Evolutionary conservation across 306 rosid genomes (phyloP).

Genomic region (apple (Malus domestica)): DNA sequence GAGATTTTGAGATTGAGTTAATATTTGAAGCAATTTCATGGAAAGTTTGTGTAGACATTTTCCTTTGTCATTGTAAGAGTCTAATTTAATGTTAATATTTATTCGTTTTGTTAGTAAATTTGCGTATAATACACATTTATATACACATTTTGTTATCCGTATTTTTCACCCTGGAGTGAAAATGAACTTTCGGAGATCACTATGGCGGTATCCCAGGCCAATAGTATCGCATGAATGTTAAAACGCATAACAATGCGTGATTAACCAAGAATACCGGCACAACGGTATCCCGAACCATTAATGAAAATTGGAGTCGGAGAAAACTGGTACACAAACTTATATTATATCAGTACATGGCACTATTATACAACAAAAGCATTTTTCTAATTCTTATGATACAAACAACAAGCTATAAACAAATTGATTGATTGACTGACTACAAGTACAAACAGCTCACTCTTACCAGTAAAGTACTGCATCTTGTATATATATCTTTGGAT

Average conservation of each 20-base stretch:
- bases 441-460: conserved; percentile 28
- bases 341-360: background rate
- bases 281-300: no score
- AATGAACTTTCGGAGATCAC: background rate
- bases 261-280: background rate
- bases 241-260: background rate
- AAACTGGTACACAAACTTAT: background rate
- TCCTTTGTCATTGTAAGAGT: no score
- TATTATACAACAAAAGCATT: background rate
- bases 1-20: conserved; percentile 17
- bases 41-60: no score
- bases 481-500: conserved; percentile 2
- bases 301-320: no score
- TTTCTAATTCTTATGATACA: conserved; percentile 16
- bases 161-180: no score
- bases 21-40: background rate
- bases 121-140: no score
- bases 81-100: no score
- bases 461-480: conserved; percentile 25
- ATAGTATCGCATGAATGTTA: no score
- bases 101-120: no score
- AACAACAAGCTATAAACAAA: conserved; percentile 24
- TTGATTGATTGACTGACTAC: conserved; percentile 8
- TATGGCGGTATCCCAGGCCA: background rate
- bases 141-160: background rate